Base-by-base conservation (phyloP, 2,329 filamentous ascomycete genomes). In the Penicillium hordei region DNA sequence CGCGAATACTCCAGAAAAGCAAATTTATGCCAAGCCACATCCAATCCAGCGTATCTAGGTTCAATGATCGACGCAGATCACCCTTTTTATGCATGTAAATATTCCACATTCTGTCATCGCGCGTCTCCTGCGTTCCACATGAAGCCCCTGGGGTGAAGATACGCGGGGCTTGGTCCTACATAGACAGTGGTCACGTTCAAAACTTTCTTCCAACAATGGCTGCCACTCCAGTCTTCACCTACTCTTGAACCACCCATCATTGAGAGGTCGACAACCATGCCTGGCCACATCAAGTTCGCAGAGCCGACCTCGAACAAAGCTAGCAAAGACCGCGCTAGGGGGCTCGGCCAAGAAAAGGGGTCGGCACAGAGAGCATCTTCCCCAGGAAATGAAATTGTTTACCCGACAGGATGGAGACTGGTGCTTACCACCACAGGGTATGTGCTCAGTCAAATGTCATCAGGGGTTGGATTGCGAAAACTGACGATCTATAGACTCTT, bases 81-180 rank as follows among this genome's bases (percentile, higher is more conserved):
- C 52, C 55, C 55, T 60, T 60, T 50, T 51, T 60, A 55, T 56
- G 48, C 53, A 52, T 25, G 39, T 52, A 55, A 55, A 62, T 57
- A 65, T 60, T 67, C 58, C 63, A 67, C 65, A 67, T 67, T 67
- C 64, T 65, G 62, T 66, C 62, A 66, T 67, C 60, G 59, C 62
- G 65, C 65, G 52, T 67, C 56, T 45, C 60, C 58, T 60, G 59
- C 62, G 64, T 67, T 65, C 64, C 64, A 65, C 59, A 53, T 60
- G 57, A 57, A 52, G 54, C 65, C 64, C 64, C 64, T 67, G 59
- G 58, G 59, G 45, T 63, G 48, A 67, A 66, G 58, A 65, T 64
- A 62, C 52, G 62, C 61, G 64, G 62, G 64, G 60, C 64, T 58
- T 60, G 56, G 64, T 66, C 64, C 64, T 65, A 63, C 64, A 21